Percentiles rank a stretch among this genome's conserved stretches.
phyloP scores from a whole-genome alignment of 768 basidiomycete genomes.

The Albatrellus ellisii region DNA sequence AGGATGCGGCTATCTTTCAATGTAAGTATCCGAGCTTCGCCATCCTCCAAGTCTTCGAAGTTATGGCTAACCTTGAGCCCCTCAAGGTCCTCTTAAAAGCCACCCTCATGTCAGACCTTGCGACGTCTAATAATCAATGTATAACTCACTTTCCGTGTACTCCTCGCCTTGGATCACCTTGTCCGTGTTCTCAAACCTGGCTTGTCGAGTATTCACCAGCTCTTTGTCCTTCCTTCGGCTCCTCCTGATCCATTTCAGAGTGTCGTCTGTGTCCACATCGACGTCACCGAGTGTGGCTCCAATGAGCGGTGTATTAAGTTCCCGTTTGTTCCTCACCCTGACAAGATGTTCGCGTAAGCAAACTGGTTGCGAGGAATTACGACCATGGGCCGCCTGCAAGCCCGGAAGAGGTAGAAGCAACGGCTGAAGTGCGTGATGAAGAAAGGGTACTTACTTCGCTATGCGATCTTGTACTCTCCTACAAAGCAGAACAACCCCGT shows the following conservation, averaged over 20 bases:
- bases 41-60: constrained; percentile 84
- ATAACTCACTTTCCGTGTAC: constrained; percentile 74
- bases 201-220: constrained; percentile 67
- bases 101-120: constrained; percentile 2
- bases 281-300: constrained; percentile 86
- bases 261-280: constrained; percentile 65
- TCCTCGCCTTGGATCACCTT: constrained; percentile 50
- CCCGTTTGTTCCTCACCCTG: constrained; percentile 89
- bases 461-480: constrained; percentile 66
- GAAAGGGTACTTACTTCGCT: constrained; percentile 69
- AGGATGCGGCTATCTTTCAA: constrained; percentile 93
- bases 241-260: constrained; percentile 84
- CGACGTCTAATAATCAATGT: neutral
- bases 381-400: constrained; percentile 16
- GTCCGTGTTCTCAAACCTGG: constrained; percentile 79
- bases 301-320: constrained; percentile 84
- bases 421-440: constrained; percentile 5
- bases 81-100: constrained; percentile 61
- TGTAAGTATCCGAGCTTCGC: constrained; percentile 91
- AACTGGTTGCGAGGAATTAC: constrained; percentile 26
- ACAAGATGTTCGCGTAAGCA: constrained; percentile 22
- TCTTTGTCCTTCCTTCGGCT: constrained; percentile 88
- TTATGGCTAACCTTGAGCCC: constrained; percentile 96
- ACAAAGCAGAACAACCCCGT: constrained; percentile 5
- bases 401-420: constrained; percentile 20